phyloP scores from a whole-genome alignment of 106 monocot genomes.

The Platanthera zijinensis region DNA sequence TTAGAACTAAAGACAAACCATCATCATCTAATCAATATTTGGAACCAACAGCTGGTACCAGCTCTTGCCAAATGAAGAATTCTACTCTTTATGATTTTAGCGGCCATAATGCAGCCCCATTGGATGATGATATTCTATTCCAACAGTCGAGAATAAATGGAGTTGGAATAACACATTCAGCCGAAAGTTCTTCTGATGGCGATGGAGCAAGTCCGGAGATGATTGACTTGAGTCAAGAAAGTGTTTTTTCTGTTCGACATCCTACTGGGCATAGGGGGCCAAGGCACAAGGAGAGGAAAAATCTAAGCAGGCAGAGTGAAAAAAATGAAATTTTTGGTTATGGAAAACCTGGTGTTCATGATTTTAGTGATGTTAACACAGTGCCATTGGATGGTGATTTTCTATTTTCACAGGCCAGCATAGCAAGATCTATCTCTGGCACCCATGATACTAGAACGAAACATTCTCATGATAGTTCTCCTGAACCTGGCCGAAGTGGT shows the following conservation, averaged over 20 bases:
- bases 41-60: neutral
- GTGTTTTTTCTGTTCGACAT: slow-evolving; percentile 5
- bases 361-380: neutral
- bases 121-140: slow-evolving; percentile 28
- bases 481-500: neutral
- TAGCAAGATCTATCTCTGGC: slow-evolving; percentile 14
- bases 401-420: slow-evolving; percentile 25
- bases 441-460: neutral
- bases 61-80: neutral
- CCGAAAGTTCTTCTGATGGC: neutral
- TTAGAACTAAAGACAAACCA: neutral
- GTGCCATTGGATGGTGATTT: slow-evolving; percentile 13
- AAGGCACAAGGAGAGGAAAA: neutral
- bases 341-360: neutral
- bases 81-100: neutral
- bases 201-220: slow-evolving; percentile 7
- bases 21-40: slow-evolving; percentile 6
- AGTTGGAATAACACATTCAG: neutral
- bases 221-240: slow-evolving; percentile 5
- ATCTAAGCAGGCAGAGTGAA: too few relatives aligned
- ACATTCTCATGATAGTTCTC: neutral
- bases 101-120: neutral
- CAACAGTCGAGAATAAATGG: slow-evolving; percentile 23
- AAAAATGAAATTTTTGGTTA: too few relatives aligned
- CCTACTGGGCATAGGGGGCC: slow-evolving; percentile 11